Evolutionary conservation across 345 rosid species (phyloP).

Genomic region (Eucalyptus cloeziana): DNA sequence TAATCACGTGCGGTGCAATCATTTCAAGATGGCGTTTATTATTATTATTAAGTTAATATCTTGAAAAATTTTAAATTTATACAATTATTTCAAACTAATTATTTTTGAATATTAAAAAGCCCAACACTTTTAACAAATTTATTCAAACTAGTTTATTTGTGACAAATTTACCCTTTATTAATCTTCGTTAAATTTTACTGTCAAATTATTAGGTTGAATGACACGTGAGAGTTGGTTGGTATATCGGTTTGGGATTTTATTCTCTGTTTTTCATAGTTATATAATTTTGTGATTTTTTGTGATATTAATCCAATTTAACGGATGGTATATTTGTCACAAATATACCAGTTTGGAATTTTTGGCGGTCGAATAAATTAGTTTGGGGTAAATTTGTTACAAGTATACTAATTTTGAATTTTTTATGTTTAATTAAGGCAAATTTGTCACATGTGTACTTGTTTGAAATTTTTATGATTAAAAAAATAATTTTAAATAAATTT

Average conservation of each 20-base stretch:
- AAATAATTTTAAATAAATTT: no score
- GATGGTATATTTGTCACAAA: fast-evolving
- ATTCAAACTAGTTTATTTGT: fast-evolving
- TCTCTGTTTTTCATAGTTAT: fast-evolving
- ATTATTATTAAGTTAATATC: fast-evolving
- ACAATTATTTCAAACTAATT: fast-evolving
- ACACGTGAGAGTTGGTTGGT: fast-evolving
- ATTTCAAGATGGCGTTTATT: background rate
- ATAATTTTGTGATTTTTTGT: no score
- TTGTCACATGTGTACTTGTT: no score
- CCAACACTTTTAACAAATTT: fast-evolving
- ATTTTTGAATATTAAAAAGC: no score
- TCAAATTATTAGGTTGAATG: no score
- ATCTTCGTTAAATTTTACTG: fast-evolving
- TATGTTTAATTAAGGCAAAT: no score
- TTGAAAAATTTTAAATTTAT: fast-evolving
- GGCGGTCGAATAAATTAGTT: no score
- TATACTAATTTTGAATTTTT: no score
- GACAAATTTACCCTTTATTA: no score
- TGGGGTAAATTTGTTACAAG: fast-evolving
- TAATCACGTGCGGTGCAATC: background rate
- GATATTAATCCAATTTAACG: fast-evolving
- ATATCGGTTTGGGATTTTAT: fast-evolving
- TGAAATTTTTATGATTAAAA: no score
- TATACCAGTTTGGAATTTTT: no score